Conservation (phyloP, 371 early-diverging fungal species). For the Entomophthora muscae region DNA sequence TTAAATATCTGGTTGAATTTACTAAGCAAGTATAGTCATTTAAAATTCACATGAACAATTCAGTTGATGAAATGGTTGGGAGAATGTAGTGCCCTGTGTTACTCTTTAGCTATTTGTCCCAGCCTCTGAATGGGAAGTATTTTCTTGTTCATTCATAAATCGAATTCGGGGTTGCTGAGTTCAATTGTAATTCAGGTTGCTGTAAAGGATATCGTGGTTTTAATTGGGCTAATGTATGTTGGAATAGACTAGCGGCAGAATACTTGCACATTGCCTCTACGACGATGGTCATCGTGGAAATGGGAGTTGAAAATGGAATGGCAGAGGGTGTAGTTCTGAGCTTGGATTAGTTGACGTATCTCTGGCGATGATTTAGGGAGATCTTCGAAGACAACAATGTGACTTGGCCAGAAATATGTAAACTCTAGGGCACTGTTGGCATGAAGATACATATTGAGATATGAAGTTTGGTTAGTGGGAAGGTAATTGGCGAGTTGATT, state of each 20-base stretch:
- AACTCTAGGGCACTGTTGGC: slow-evolving; percentile 12
- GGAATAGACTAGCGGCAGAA: slow-evolving; percentile 19
- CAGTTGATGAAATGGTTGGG: too few relatives aligned
- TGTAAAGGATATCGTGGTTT: too few relatives aligned
- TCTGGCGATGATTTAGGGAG: slow-evolving; percentile 18
- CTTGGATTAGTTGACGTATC: slow-evolving; percentile 12
- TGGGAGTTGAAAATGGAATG: slow-evolving; percentile 67
- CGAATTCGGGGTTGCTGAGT: too few relatives aligned
- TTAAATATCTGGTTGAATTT: too few relatives aligned
- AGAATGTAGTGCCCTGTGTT: too few relatives aligned
- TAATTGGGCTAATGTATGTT: too few relatives aligned
- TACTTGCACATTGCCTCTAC: slow-evolving; percentile 67
- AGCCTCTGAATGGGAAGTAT: too few relatives aligned
- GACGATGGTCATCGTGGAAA: slow-evolving; percentile 59
- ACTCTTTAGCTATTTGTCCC: too few relatives aligned
- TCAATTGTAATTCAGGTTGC: too few relatives aligned
- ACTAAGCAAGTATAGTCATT: too few relatives aligned
- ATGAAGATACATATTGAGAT: not conserved
- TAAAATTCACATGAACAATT: too few relatives aligned
- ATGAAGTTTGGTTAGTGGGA: slow-evolving; percentile 7
- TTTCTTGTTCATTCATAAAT: too few relatives aligned
- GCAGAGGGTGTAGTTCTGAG: slow-evolving; percentile 31
- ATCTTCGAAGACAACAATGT: slow-evolving; percentile 49
- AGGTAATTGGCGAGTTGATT: slow-evolving; percentile 16
- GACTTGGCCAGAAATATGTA: slow-evolving; percentile 26